Conservation (phyloP, 2,329 filamentous ascomycete genomes). For the Magnaporthiopsis rhizophila region DNA sequence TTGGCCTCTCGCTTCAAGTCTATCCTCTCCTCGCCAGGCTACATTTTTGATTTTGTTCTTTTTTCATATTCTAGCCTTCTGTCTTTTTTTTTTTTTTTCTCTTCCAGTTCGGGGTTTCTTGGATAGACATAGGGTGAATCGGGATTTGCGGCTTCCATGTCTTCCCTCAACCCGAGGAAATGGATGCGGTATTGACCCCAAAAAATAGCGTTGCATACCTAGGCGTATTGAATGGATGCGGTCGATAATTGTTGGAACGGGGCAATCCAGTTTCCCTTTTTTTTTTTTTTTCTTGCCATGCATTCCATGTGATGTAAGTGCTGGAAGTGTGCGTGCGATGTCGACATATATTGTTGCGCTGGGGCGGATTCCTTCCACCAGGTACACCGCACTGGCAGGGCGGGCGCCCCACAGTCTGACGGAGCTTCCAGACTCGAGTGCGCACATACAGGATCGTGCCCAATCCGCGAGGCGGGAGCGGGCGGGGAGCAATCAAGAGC, state of each 20-base stretch:
- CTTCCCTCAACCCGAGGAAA: not conserved
- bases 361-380: too few relatives aligned
- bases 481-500: not conserved
- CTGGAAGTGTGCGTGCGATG: too few relatives aligned
- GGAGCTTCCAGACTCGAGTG: not conserved
- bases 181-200: not conserved
- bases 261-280: too few relatives aligned
- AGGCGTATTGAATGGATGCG: not conserved
- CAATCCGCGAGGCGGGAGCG: not conserved
- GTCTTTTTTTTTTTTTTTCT: not conserved
- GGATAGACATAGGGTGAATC: not conserved
- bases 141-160: not conserved
- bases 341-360: not conserved
- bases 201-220: not conserved
- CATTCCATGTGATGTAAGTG: too few relatives aligned
- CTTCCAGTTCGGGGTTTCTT: not conserved
- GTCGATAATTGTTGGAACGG: not conserved
- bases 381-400: not conserved
- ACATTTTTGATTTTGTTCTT: not conserved
- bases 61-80: not conserved
- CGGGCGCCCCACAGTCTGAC: not conserved
- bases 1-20: not conserved
- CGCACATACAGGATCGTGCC: not conserved
- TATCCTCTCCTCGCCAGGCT: too few relatives aligned
- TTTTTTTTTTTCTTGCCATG: too few relatives aligned